Conservation (phyloP, 2,329 filamentous ascomycete species). For the Trichoderma cornu-damae region DNA sequence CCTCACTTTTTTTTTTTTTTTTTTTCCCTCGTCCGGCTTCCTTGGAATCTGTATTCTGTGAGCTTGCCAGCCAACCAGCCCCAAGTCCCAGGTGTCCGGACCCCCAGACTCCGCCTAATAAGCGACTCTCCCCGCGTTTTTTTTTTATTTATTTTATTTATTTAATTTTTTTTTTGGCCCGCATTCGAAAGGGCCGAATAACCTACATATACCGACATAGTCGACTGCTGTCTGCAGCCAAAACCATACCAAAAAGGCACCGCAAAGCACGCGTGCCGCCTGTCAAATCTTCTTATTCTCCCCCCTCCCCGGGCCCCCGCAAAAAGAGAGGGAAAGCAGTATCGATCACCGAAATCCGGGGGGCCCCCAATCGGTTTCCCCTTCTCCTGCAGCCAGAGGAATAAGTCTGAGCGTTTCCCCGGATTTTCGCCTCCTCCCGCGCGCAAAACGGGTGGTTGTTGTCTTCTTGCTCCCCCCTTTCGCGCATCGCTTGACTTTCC, state of each 20-base stretch:
- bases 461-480: not conserved
- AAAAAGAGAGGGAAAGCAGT: not conserved
- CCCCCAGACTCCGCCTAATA: slow-evolving; percentile 19
- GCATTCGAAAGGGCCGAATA: slow-evolving; percentile 21
- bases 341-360: not conserved
- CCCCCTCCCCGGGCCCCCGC: no score
- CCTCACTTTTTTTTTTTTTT: not conserved
- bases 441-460: no score
- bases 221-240: slow-evolving; percentile 3
- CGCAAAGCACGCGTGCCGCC: slow-evolving; percentile 1
- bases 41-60: no score
- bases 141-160: no score
- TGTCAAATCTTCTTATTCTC: not conserved
- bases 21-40: not conserved
- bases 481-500: not conserved
- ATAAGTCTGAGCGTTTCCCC: slow-evolving; percentile 16
- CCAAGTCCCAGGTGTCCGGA: slow-evolving; percentile 6
- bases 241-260: not conserved
- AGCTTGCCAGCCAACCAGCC: not conserved
- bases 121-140: slow-evolving; percentile 20
- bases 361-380: not conserved
- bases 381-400: not conserved
- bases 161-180: slow-evolving; percentile 16
- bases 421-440: slow-evolving; percentile 3
- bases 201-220: slow-evolving; percentile 14